A percentile compares a stretch with the other conserved stretches of the same genome.
These are phyloP conservation scores for Isatis lusitanica DNA, from an alignment of 441 rosid species.

Conservation along the genomic window DNA sequence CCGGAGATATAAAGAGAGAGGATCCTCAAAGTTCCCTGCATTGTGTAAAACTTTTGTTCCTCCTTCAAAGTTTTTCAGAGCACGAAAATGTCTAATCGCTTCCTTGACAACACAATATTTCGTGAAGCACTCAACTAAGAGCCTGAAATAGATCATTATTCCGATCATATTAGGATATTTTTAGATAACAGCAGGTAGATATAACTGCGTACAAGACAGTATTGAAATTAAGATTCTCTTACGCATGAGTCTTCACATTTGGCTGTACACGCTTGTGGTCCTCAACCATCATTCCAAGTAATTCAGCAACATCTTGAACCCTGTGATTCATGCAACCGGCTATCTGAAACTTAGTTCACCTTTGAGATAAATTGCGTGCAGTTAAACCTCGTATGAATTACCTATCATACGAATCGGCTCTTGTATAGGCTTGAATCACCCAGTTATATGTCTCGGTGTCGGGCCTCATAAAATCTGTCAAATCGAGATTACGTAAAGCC, in stretches of 20 bases:
- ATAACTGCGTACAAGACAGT: not conserved
- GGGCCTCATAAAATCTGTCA: slow-evolving; percentile 87
- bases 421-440: slow-evolving; percentile 96
- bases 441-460: slow-evolving; percentile 93
- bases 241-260: slow-evolving; percentile 86
- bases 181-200: not conserved
- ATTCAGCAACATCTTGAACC: slow-evolving; percentile 94
- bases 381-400: slow-evolving; percentile 29
- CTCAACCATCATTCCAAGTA: slow-evolving; percentile 99
- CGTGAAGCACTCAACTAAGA: slow-evolving; percentile 93
- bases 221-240: slow-evolving; percentile 36
- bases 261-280: slow-evolving; percentile 90
- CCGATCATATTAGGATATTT: slow-evolving; percentile 2
- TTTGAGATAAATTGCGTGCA: not conserved
- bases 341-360: not conserved
- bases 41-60: slow-evolving; percentile 67
- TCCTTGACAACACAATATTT: slow-evolving; percentile 82
- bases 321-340: slow-evolving; percentile 45
- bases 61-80: slow-evolving; percentile 76
- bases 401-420: slow-evolving; percentile 98
- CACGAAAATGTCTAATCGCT: slow-evolving; percentile 97
- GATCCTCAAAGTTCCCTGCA: slow-evolving; percentile 89
- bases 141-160: slow-evolving; percentile 48
- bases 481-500: slow-evolving; percentile 29
- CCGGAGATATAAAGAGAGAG: slow-evolving; percentile 92